A percentile compares a stretch with the other conserved stretches of the same genome.
phyloP scores from a whole-genome alignment of 306 rosid genomes.

The Cicer yamashitae region DNA sequence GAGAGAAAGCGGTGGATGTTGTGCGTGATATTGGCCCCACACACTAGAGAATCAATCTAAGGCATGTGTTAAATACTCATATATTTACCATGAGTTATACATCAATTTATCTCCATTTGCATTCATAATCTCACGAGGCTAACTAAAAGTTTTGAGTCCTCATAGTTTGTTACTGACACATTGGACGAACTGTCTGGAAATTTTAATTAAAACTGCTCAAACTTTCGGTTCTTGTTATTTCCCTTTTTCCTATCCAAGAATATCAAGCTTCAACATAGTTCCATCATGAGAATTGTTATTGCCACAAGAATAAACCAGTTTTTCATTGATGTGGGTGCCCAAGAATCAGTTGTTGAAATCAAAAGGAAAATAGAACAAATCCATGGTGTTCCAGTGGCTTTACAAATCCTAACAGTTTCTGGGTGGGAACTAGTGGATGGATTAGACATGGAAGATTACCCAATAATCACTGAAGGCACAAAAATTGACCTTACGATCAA shows the following conservation, averaged over 20 bases:
- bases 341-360: conserved; percentile 70
- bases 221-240: conserved; percentile 16
- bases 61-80: conserved; percentile 38
- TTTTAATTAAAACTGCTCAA: conserved; percentile 36
- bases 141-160: conserved; percentile 31
- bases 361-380: conserved; percentile 77
- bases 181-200: conserved; percentile 16
- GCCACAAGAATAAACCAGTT: conserved; percentile 54
- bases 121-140: conserved; percentile 47
- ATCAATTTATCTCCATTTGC: conserved; percentile 34
- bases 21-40: conserved; percentile 43
- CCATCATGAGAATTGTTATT: conserved; percentile 56
- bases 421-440: conserved; percentile 89
- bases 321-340: conserved; percentile 58
- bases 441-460: conserved; percentile 91
- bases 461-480: conserved; percentile 76
- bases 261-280: conserved; percentile 25
- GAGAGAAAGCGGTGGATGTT: neutral
- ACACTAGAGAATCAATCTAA: conserved; percentile 21
- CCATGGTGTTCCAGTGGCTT: conserved; percentile 61
- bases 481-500: conserved; percentile 70
- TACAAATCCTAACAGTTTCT: conserved; percentile 66
- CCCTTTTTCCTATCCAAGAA: conserved; percentile 24
- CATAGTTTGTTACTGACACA: conserved; percentile 36
- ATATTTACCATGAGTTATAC: conserved; percentile 46